These are phyloP conservation scores for Coniochaeta sp. DNA, from an alignment of 2,329 filamentous ascomycete genomes.

Conservation along the genomic window DNA sequence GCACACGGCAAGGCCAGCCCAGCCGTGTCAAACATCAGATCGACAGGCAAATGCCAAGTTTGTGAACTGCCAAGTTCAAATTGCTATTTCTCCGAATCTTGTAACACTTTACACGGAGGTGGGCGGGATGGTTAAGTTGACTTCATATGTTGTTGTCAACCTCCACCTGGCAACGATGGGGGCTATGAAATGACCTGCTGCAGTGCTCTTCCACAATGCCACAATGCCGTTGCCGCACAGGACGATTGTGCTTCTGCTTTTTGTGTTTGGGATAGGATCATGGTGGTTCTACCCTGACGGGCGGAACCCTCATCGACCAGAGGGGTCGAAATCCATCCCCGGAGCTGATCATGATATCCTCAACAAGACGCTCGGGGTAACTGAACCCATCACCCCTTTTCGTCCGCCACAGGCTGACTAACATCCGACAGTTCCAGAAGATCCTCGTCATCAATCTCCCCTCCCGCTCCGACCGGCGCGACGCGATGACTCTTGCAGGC, in stretches of 20 bases:
- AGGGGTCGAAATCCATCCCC: neutral
- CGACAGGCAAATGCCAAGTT: neutral
- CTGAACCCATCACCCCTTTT: neutral
- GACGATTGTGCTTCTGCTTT: neutral
- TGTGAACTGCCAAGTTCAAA: neutral
- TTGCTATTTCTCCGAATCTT: neutral
- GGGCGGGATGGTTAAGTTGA: neutral
- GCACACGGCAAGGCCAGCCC: neutral
- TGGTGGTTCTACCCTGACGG: neutral
- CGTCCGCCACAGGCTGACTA: neutral
- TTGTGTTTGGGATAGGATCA: neutral
- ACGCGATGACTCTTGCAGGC: slow-evolving; percentile 40
- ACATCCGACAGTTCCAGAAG: slow-evolving; percentile 35
- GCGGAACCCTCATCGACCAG: neutral
- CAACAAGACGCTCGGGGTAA: neutral
- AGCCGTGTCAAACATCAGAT: neutral
- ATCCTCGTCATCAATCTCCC: slow-evolving; percentile 47
- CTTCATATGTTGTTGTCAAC: neutral
- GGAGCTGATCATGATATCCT: neutral
- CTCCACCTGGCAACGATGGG: neutral
- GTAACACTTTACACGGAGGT: neutral
- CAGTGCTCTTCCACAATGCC: neutral
- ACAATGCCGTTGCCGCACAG: neutral
- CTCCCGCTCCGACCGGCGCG: slow-evolving; percentile 40
- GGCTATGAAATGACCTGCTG: too few relatives aligned